Evolutionary conservation across 2,329 filamentous ascomycete genomes (phyloP).

Genomic region (Curvularia eragrostidis): DNA sequence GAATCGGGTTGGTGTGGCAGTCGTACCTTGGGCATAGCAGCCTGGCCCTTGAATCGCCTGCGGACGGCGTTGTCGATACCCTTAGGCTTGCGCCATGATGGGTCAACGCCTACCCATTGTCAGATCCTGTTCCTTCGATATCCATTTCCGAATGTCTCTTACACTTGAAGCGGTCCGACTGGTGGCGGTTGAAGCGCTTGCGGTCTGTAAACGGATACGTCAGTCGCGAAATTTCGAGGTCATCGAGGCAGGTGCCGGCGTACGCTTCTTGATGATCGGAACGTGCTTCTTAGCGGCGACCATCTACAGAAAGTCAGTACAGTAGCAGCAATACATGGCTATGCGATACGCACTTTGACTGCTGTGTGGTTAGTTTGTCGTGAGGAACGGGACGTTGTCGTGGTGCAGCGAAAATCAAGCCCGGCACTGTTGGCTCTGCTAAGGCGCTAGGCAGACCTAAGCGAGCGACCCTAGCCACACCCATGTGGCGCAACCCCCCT

Average conservation of each 20-base stretch:
- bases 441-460: slow-evolving; percentile 32
- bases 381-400: slow-evolving; percentile 25
- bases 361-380: slow-evolving; percentile 45
- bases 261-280: slow-evolving; percentile 99
- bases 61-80: slow-evolving; percentile 99
- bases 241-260: slow-evolving; percentile 55
- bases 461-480: slow-evolving; percentile 29
- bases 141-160: slow-evolving; percentile 28
- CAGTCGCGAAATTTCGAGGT: slow-evolving; percentile 42
- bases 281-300: slow-evolving; percentile 99
- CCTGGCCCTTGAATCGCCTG: slow-evolving; percentile 94
- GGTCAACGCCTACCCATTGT: slow-evolving; percentile 64
- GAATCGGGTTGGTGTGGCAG: slow-evolving; percentile 11
- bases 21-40: slow-evolving; percentile 96
- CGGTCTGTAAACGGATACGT: slow-evolving; percentile 67
- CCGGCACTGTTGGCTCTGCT: slow-evolving; percentile 28
- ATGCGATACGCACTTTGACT: slow-evolving; percentile 46
- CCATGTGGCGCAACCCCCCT: slow-evolving; percentile 16
- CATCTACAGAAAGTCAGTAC: slow-evolving; percentile 68
- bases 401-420: slow-evolving; percentile 22
- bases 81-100: slow-evolving; percentile 99
- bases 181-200: slow-evolving; percentile 95
- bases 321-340: slow-evolving; percentile 11
- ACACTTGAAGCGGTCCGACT: slow-evolving; percentile 96
- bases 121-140: slow-evolving; percentile 28